A percentile compares a stretch with the other conserved stretches of the same genome.
These are phyloP conservation scores for Ophiorrhiza pumila DNA, from an alignment of 257 asterid genomes.

Conservation along the genomic window DNA sequence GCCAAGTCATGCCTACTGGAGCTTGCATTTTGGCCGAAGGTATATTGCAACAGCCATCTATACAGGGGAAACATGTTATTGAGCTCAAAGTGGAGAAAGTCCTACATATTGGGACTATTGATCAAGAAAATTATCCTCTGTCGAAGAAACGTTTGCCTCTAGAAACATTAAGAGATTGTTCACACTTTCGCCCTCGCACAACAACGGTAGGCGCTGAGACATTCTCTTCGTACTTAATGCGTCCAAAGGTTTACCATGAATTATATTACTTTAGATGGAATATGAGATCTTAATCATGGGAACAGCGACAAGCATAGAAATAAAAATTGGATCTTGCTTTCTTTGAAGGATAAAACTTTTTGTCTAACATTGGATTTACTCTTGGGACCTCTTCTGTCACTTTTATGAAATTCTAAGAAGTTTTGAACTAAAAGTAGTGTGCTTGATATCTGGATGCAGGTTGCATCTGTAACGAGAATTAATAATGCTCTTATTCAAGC, in stretches of 20 bases:
- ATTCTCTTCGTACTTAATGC: background rate
- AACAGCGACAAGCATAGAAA: background rate
- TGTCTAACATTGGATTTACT: background rate
- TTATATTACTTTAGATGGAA: background rate
- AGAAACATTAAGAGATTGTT: slow-evolving; percentile 51
- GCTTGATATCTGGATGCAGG: slow-evolving; percentile 42
- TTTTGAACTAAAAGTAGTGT: background rate
- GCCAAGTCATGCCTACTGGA: slow-evolving; percentile 72
- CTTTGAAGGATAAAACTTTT: background rate
- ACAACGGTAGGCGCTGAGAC: slow-evolving; percentile 49
- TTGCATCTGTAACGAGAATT: slow-evolving; percentile 75
- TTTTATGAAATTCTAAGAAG: background rate
- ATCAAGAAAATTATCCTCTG: slow-evolving; percentile 58
- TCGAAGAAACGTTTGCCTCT: slow-evolving; percentile 81
- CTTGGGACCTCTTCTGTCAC: background rate
- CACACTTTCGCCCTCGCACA: slow-evolving; percentile 84
- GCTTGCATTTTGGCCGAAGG: slow-evolving; percentile 74
- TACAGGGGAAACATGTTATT: slow-evolving; percentile 47
- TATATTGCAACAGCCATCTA: slow-evolving; percentile 51
- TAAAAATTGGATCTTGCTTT: background rate
- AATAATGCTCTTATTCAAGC: slow-evolving; percentile 60
- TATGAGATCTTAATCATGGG: background rate
- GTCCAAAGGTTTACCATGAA: background rate
- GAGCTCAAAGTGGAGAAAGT: slow-evolving; percentile 67
- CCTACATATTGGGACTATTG: slow-evolving; percentile 63